Evolutionary conservation across 345 rosid species (phyloP).

Genomic region (Cardamine chenopodiifolia): DNA sequence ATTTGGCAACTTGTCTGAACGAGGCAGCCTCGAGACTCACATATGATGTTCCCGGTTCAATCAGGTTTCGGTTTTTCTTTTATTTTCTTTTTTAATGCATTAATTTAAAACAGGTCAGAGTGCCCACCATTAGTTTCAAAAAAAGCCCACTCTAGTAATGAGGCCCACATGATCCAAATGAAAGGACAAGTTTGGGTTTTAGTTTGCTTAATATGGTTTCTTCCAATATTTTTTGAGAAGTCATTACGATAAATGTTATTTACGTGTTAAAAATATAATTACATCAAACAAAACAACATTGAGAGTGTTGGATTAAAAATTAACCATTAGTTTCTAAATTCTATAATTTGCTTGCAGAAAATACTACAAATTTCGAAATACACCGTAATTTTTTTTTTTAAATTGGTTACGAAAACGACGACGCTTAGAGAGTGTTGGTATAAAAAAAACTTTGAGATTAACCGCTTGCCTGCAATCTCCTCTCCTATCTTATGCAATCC

Average conservation of each 20-base stretch:
- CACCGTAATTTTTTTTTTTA: neutral
- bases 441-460: neutral
- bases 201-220: neutral
- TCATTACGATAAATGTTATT: neutral
- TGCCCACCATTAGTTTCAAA: no score
- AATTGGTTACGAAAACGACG: conserved; percentile 13
- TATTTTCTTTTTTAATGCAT: no score
- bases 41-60: conserved; percentile 28
- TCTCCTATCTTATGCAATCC: conserved; percentile 22
- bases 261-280: neutral
- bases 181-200: neutral
- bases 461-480: conserved; percentile 35
- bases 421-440: conserved; percentile 15
- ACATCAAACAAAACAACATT: neutral
- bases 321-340: no score
- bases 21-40: conserved; percentile 13
- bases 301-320: no score
- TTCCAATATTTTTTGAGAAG: neutral
- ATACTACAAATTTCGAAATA: no score
- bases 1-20: conserved; percentile 28
- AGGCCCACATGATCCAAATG: neutral
- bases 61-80: no score
- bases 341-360: no score
- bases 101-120: no score
- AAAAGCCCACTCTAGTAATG: neutral